Evolutionary conservation across 805 yeast species (phyloP).

Genomic region (Lachancea meyersii): DNA sequence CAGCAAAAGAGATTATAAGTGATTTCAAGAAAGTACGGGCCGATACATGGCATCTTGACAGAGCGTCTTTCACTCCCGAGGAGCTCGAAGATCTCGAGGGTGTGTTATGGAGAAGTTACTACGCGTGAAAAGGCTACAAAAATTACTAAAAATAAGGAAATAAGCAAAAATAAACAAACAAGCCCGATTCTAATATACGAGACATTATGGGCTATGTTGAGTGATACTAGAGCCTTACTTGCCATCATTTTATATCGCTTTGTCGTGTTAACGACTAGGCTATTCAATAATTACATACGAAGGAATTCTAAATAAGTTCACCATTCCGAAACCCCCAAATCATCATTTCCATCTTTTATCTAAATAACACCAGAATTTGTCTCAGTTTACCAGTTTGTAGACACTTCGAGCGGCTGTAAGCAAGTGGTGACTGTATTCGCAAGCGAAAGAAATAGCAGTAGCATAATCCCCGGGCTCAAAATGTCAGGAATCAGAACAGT

Average conservation of each 20-base stretch:
- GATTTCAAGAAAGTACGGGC: constrained; percentile 86
- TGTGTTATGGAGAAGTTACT: constrained; percentile 86
- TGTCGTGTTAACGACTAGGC: no score
- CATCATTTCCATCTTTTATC: neutral
- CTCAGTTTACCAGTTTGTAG: no score
- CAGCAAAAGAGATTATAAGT: constrained; percentile 76
- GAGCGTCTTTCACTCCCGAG: constrained; percentile 61
- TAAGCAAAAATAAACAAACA: no score
- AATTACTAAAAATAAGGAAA: neutral
- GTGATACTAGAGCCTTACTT: no score
- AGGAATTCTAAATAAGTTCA: neutral
- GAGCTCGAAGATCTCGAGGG: constrained; percentile 92
- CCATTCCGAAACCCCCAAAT: neutral
- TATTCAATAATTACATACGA: neutral
- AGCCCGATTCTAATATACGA: no score
- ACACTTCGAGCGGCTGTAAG: no score
- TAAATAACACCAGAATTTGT: neutral
- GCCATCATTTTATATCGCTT: no score
- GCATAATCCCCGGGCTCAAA: neutral
- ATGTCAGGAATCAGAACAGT: constrained; percentile 31
- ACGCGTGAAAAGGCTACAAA: constrained; percentile 42
- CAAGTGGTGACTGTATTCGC: no score
- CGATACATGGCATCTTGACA: constrained; percentile 94
- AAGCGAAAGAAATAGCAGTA: no score
- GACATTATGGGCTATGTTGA: no score